Evolutionary conservation across 345 rosid genomes (phyloP).

Genomic region (Sisymbrium altissimum): DNA sequence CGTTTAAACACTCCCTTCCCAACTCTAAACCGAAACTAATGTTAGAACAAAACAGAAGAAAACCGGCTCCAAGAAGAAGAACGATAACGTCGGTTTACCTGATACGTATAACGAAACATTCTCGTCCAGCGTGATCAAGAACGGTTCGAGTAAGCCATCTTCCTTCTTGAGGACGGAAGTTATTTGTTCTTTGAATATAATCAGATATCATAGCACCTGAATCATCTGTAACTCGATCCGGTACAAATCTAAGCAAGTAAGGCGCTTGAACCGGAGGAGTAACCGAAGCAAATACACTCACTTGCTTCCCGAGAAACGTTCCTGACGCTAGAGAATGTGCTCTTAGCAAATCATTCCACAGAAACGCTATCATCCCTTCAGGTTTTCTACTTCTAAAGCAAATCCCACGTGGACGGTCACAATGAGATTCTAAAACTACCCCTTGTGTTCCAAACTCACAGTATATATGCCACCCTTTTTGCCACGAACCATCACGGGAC

Average conservation of each 20-base stretch:
- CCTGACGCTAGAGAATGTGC: constrained; percentile 56
- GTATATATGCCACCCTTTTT: constrained; percentile 60
- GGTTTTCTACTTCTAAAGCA: constrained; percentile 47
- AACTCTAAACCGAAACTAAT: constrained; percentile 38
- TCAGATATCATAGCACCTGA: constrained; percentile 93
- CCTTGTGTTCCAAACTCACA: constrained; percentile 87
- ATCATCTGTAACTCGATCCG: constrained; percentile 88
- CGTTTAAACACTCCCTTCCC: constrained; percentile 87
- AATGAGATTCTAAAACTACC: constrained; percentile 46
- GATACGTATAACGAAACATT: constrained; percentile 72
- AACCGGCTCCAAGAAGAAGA: not conserved
- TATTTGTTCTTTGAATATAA: constrained; percentile 61
- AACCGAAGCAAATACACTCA: constrained; percentile 55
- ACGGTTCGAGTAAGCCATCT: constrained; percentile 93
- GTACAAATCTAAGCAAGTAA: constrained; percentile 80
- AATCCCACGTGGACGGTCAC: constrained; percentile 38
- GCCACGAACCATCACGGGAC: constrained; percentile 51
- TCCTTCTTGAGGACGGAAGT: constrained; percentile 78
- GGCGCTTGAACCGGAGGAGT: constrained; percentile 91
- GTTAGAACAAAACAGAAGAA: not conserved
- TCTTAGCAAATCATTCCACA: constrained; percentile 77
- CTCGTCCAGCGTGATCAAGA: constrained; percentile 86
- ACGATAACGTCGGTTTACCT: constrained; percentile 41
- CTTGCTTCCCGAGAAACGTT: constrained; percentile 45
- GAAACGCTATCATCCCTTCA: constrained; percentile 39